Percentiles rank a stretch among this genome's conserved stretches.
Evolutionary conservation across 495 filamentous ascomycete genomes (phyloP).

Genomic region (Penicillium waksmanii): DNA sequence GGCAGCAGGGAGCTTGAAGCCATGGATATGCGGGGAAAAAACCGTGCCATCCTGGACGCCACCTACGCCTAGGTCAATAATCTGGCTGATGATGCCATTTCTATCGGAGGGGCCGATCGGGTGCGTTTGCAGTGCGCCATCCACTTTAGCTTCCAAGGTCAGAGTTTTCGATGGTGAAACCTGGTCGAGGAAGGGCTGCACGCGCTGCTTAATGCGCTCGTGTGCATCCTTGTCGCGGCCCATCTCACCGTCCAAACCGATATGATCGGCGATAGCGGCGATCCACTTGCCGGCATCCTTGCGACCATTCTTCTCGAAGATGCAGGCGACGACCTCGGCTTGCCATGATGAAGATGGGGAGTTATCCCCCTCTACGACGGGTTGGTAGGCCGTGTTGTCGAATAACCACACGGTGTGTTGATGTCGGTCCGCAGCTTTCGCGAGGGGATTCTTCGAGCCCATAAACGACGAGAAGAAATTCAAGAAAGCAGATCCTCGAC

Average conservation of each 20-base stretch:
- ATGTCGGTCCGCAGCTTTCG: constrained; percentile 43
- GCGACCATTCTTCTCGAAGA: constrained; percentile 72
- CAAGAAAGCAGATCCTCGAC: constrained; percentile 36
- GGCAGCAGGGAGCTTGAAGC: constrained; percentile 46
- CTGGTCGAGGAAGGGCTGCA: constrained; percentile 76
- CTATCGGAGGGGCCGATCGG: constrained; percentile 69
- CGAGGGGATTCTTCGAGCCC: constrained; percentile 33
- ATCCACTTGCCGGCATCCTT: constrained; percentile 67
- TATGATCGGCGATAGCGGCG: constrained; percentile 67
- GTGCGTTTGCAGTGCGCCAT: constrained; percentile 42
- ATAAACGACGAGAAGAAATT: constrained; percentile 34
- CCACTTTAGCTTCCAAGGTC: constrained; percentile 57
- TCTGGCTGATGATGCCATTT: constrained; percentile 70
- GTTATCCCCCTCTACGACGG: constrained; percentile 26
- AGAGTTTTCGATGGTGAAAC: constrained; percentile 71
- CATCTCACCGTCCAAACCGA: constrained; percentile 65
- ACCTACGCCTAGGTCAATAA: constrained; percentile 43
- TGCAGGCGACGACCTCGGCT: constrained; percentile 78
- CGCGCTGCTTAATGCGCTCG: constrained; percentile 65
- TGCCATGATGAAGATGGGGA: constrained; percentile 58
- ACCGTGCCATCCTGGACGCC: constrained; percentile 35
- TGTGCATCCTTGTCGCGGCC: constrained; percentile 61
- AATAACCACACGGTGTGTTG: constrained; percentile 82
- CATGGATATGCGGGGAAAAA: constrained; percentile 38
- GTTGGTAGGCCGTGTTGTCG: constrained; percentile 83